Percentiles rank a stretch among this genome's conserved stretches.
These are phyloP conservation scores for Fusarium torreyae DNA, from an alignment of 2,329 filamentous ascomycete genomes.

Conservation along the genomic window DNA sequence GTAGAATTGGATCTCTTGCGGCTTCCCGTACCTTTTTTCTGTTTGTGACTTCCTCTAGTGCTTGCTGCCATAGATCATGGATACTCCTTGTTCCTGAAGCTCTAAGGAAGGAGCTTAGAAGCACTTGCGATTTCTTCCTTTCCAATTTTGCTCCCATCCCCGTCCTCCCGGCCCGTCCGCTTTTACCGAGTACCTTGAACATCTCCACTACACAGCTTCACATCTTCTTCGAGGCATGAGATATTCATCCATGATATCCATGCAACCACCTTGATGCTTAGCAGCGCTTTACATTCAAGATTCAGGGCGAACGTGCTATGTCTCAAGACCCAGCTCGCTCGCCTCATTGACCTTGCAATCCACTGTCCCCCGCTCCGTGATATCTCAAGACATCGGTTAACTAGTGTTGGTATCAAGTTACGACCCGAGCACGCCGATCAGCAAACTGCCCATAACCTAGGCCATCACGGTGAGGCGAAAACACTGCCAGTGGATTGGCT, in stretches of 20 bases:
- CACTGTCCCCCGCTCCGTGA: slow-evolving; percentile 35
- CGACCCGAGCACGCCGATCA: slow-evolving; percentile 44
- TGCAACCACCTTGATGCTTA: slow-evolving; percentile 1
- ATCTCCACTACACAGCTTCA: slow-evolving; percentile 10
- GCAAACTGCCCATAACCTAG: slow-evolving; percentile 20
- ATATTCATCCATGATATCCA: slow-evolving; percentile 1
- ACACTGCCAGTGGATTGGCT: slow-evolving; percentile 16
- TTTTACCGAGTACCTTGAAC: neutral
- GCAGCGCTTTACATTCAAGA: slow-evolving; percentile 13
- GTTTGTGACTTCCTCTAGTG: slow-evolving; percentile 6
- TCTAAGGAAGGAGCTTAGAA: slow-evolving; percentile 20
- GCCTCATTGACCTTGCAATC: slow-evolving; percentile 19
- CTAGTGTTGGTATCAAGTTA: slow-evolving; percentile 40
- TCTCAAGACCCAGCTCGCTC: slow-evolving; percentile 8
- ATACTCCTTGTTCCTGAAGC: slow-evolving; percentile 10
- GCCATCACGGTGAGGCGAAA: slow-evolving; percentile 7
- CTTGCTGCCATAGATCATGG: neutral
- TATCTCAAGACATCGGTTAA: slow-evolving; percentile 32
- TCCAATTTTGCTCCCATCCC: slow-evolving; percentile 6
- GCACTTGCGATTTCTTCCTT: slow-evolving; percentile 11
- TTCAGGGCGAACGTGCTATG: neutral
- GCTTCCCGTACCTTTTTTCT: neutral
- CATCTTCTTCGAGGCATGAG: slow-evolving; percentile 1
- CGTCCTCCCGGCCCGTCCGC: slow-evolving; percentile 6
- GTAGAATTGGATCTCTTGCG: neutral